Conservation (phyloP, 805 yeast genomes). For the Schwanniomyces polymorphus region DNA sequence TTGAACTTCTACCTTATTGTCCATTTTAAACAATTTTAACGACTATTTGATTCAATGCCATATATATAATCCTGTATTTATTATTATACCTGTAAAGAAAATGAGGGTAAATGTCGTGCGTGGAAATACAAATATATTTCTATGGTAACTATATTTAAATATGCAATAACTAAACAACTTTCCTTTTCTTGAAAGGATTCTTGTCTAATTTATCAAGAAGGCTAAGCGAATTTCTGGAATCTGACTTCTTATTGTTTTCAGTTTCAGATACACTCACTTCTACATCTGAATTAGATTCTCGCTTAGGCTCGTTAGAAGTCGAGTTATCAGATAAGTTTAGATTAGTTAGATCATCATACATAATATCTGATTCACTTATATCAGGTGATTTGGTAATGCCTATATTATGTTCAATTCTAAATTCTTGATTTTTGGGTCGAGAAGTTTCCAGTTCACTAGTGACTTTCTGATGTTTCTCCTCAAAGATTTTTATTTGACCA, state of each 20-base stretch:
- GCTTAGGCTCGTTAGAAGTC: not conserved
- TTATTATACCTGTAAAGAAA: too few species aligned
- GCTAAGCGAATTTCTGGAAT: not conserved
- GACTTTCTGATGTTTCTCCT: not conserved
- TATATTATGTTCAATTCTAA: slow-evolving; percentile 13
- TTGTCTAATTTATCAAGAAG: not conserved
- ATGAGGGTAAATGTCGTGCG: not conserved
- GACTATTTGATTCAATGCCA: not conserved
- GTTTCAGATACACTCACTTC: not conserved
- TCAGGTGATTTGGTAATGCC: slow-evolving; percentile 4
- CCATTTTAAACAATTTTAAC: not conserved
- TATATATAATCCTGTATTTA: not conserved
- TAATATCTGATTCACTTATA: slow-evolving; percentile 12
- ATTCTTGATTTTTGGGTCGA: slow-evolving; percentile 15
- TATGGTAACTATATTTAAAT: not conserved
- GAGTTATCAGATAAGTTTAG: slow-evolving; percentile 4
- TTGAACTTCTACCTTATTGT: not conserved
- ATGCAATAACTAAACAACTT: not conserved
- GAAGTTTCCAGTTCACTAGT: not conserved
- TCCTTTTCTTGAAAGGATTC: not conserved
- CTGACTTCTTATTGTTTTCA: not conserved
- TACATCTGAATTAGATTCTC: not conserved
- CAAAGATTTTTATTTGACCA: slow-evolving; percentile 1
- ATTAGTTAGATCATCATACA: slow-evolving; percentile 9
- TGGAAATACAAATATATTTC: not conserved